phyloP scores from a whole-genome alignment of 83 land plant genomes.

The Picea mariana region DNA sequence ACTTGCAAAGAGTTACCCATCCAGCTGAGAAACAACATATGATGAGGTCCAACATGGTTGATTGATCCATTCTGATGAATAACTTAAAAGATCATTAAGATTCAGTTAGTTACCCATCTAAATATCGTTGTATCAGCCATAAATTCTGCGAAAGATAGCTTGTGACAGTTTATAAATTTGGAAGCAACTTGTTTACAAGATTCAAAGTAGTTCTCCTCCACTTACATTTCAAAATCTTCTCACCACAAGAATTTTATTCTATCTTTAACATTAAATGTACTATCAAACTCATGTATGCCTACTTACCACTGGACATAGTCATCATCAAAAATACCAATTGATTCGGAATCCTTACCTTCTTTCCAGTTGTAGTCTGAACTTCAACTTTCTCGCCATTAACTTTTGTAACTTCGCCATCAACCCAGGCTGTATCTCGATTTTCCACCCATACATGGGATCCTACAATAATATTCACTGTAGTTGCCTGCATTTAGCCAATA shows the following conservation, averaged over 20 bases:
- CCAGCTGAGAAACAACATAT: not conserved
- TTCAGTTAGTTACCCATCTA: not conserved
- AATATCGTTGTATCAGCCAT: not conserved
- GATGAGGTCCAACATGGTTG: not conserved
- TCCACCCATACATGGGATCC: conserved; percentile 98
- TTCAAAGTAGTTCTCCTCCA: not conserved
- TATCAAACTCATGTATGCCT: not conserved
- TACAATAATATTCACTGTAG: conserved; percentile 71
- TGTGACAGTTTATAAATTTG: not conserved
- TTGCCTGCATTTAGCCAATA: conserved; percentile 43
- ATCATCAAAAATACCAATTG: not conserved
- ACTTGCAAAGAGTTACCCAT: not conserved
- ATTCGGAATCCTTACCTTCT: conserved; percentile 39
- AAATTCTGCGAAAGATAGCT: not conserved
- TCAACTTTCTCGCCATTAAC: conserved; percentile 64
- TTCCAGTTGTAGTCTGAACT: conserved; percentile 58
- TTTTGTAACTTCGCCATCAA: conserved; percentile 76
- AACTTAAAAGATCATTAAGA: not conserved
- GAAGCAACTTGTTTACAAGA: not conserved
- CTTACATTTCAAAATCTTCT: conserved; percentile 1
- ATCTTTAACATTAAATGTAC: too few species aligned
- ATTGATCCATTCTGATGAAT: not conserved
- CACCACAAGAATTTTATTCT: not conserved
- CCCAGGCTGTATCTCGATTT: conserved; percentile 77
- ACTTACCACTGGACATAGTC: not conserved